Conservation (phyloP, 257 asterid genomes). For the Solanum bulbocastanum region DNA sequence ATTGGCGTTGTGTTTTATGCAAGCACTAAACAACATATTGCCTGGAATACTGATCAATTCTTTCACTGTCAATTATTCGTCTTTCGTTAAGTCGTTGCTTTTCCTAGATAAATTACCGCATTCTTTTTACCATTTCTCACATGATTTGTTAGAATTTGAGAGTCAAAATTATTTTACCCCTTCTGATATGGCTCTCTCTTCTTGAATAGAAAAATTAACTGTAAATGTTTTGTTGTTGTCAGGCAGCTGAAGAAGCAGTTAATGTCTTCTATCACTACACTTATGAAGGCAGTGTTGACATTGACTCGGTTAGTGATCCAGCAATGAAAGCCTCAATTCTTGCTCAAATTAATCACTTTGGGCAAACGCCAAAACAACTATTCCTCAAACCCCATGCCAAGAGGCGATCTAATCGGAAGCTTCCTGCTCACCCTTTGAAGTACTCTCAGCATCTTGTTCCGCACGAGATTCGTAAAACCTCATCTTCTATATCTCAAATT, state of each 20-base stretch:
- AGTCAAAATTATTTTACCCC: background rate
- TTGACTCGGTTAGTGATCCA: constrained; percentile 92
- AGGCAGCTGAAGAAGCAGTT: constrained; percentile 98
- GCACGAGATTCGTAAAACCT: constrained; percentile 67
- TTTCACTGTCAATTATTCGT: background rate
- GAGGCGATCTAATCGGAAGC: constrained; percentile 75
- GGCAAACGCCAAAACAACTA: constrained; percentile 95
- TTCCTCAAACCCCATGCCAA: constrained; percentile 85
- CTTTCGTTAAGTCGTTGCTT: background rate
- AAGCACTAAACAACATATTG: background rate
- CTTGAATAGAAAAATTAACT: background rate
- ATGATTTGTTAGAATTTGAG: background rate
- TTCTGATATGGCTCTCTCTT: background rate
- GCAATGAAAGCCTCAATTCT: constrained; percentile 98
- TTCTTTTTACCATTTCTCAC: background rate
- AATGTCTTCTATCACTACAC: constrained; percentile 99
- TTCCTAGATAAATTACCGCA: background rate
- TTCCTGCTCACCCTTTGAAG: constrained; percentile 73
- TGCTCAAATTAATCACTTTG: constrained; percentile 98
- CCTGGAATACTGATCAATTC: background rate
- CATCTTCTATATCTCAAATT: constrained; percentile 77
- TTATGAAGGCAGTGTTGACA: constrained; percentile 97
- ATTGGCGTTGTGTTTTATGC: background rate
- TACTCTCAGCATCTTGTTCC: constrained; percentile 62
- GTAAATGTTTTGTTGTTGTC: constrained; percentile 15